Evolutionary conservation across 345 rosid genomes (phyloP), one percentile per base, ranked within the genome.

Genomic region (Heritiera littoralis): DNA sequence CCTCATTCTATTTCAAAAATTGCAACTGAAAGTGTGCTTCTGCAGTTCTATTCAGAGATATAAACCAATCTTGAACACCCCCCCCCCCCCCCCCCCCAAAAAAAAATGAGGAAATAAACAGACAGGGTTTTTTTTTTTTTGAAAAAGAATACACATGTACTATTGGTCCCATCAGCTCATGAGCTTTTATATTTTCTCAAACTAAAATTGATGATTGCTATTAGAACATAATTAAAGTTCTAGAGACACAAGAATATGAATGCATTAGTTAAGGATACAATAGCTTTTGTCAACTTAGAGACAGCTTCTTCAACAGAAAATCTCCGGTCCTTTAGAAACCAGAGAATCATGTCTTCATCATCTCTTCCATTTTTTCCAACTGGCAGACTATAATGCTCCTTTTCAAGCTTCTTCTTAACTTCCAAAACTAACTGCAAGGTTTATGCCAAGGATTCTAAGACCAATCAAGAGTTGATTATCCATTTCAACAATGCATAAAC

Each of bases 271-370:
- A 70, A 89, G 96, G 96, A 92, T 93, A 93, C 97, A 66, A 89
- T 92, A 81, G 97, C 91, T 84, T 86, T 93, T 80, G 89, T 81
- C 80, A 93, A 85, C 85, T 90, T 93, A 9, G 85, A 45, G 51
- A 87, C 74, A 0, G 98, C 90, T 76, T 89, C 92, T 58, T 93
- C 93, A 0, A 89, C 88, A 0, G 90, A 91, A 83, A 89, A 93
- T 61, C 81, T 90, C 72, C 94, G 83, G 81, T 96, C 98, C 86
- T 85, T 89, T 20, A 94, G 75, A 80, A 89, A 96, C 99, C 99
- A 90, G 5, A 91, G 88, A 58, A 94, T 94, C 97, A 94, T 89
- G 35, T 91, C 95, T 77, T 94, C 98, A 85, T 95, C 99, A 76
- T 94, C 94, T 88, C 98, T 88, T 74, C 97, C 99, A 83, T 92